Evolutionary conservation across 2,329 filamentous ascomycete species (phyloP).

Genomic region (Xylaria sp.): DNA sequence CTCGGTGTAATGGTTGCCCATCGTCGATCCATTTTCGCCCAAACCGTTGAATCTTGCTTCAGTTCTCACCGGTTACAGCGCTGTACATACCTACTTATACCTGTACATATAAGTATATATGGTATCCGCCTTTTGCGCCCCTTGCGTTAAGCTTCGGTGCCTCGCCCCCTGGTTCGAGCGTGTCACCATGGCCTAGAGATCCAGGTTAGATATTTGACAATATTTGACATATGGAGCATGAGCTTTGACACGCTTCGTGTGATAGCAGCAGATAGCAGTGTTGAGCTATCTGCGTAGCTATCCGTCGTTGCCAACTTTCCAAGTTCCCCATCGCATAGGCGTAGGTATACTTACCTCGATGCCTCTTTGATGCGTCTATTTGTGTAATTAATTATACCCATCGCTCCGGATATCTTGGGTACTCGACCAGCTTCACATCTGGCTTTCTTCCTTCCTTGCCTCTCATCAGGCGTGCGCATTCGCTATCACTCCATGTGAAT

Average conservation of each 20-base stretch:
- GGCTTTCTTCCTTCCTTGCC: background rate
- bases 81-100: background rate
- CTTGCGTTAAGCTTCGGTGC: constrained; percentile 13
- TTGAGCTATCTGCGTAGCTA: background rate
- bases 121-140: background rate
- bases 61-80: background rate
- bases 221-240: background rate
- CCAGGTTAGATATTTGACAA: background rate
- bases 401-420: background rate
- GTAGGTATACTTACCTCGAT: background rate
- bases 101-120: constrained; percentile 7
- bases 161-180: constrained; percentile 1
- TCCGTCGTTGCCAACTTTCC: background rate
- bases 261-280: constrained; percentile 8
- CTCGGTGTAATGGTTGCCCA: constrained; percentile 6
- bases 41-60: constrained; percentile 6
- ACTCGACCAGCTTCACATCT: constrained; percentile 1
- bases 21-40: background rate
- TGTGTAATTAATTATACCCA: constrained; percentile 17
- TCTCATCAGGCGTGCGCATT: background rate
- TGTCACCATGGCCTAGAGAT: constrained; percentile 1
- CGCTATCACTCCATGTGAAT: constrained; percentile 21
- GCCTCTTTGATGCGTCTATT: constrained; percentile 21
- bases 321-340: constrained; percentile 1
- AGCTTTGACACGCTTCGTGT: constrained; percentile 10